A percentile compares a stretch with the other conserved stretches of the same genome.
These are phyloP conservation scores for Alternaria hordeiaustralica DNA, from an alignment of 2,329 filamentous ascomycete species.

Conservation along the genomic window DNA sequence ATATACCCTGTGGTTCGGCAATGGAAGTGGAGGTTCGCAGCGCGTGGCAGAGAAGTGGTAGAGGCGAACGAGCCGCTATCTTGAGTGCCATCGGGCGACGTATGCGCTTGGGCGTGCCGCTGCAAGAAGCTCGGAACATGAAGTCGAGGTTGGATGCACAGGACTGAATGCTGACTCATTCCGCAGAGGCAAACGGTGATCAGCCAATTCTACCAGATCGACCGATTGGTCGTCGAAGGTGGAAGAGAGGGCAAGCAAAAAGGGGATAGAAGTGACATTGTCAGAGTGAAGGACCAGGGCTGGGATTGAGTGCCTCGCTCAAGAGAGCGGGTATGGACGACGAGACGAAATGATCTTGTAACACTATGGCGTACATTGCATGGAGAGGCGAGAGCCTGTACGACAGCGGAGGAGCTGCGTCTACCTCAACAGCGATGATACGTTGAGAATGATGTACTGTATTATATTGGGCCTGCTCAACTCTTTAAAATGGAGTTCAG, in stretches of 20 bases:
- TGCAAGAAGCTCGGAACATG: background rate
- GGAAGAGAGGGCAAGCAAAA: conserved; percentile 79
- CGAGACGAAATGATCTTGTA: conserved; percentile 14
- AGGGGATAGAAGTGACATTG: conserved; percentile 69
- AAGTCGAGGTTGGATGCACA: background rate
- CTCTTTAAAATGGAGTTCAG: background rate
- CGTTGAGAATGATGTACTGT: conserved; percentile 3
- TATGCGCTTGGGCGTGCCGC: background rate
- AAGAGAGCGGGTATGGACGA: conserved; percentile 1
- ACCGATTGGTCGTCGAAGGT: conserved; percentile 89
- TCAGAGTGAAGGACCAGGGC: conserved; percentile 74
- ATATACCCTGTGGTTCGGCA: background rate
- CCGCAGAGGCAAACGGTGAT: conserved; percentile 89
- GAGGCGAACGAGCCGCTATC: background rate
- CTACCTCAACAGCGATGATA: background rate
- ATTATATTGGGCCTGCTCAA: conserved; percentile 7
- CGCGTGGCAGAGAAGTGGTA: background rate
- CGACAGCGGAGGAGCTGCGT: background rate
- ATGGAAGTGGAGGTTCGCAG: background rate
- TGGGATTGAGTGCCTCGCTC: conserved; percentile 4
- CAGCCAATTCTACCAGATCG: conserved; percentile 92
- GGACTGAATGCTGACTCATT: conserved; percentile 46
- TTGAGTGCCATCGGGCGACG: background rate
- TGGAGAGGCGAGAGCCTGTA: background rate
- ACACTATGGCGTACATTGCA: conserved; percentile 4